phyloP scores from a whole-genome alignment of 345 rosid genomes.

The Melaleuca quinquenervia region DNA sequence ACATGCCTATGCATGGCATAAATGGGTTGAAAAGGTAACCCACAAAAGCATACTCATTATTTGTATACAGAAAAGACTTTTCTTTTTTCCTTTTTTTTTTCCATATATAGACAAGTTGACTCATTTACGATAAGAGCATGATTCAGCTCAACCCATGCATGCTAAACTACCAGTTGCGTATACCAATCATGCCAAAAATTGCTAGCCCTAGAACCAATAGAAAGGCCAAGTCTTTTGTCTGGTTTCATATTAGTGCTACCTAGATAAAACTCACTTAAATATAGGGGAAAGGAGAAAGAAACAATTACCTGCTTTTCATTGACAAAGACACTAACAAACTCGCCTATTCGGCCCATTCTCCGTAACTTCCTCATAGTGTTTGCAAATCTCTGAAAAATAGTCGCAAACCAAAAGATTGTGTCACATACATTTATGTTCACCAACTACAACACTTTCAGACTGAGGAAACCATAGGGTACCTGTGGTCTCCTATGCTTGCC shows the following conservation, averaged over 20 bases:
- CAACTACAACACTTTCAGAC: background rate
- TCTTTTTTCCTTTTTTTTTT: too few species aligned
- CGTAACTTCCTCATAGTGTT: slow-evolving; percentile 62
- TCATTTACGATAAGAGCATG: background rate
- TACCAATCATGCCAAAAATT: background rate
- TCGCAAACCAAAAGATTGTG: background rate
- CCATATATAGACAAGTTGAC: background rate
- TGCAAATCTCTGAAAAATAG: slow-evolving; percentile 49
- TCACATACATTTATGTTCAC: background rate
- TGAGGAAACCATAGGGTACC: slow-evolving; percentile 21
- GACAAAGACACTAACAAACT: slow-evolving; percentile 78
- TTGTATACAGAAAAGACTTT: background rate
- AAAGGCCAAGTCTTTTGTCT: background rate
- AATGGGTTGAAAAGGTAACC: background rate
- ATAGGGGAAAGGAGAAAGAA: background rate
- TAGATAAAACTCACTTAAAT: background rate
- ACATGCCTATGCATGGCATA: background rate
- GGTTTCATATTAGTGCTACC: background rate
- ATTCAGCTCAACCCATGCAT: background rate
- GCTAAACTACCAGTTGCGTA: background rate
- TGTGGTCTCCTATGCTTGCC: slow-evolving; percentile 94
- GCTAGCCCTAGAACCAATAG: background rate
- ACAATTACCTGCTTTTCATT: slow-evolving; percentile 85
- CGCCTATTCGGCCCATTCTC: slow-evolving; percentile 86
- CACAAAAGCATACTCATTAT: background rate